phyloP scores from a whole-genome alignment of 2,329 filamentous ascomycete species.

The Xylariaceae sp. region DNA sequence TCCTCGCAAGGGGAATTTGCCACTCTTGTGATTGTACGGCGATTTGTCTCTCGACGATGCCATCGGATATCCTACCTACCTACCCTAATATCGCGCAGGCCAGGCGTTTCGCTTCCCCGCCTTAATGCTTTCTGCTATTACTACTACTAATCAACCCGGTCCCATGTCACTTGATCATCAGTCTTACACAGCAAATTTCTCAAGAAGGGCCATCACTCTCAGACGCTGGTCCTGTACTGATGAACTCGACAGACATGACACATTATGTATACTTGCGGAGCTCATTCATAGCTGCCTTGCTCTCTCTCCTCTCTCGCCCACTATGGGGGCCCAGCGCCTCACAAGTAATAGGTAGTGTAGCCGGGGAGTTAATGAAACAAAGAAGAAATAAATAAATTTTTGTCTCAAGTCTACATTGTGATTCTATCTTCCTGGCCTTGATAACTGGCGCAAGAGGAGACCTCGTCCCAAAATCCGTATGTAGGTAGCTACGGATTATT shows the following conservation, averaged over 20 bases:
- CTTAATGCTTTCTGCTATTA: neutral
- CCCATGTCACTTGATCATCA: constrained; percentile 6
- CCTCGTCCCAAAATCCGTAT: neutral
- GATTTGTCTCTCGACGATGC: no score
- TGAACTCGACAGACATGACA: constrained; percentile 2
- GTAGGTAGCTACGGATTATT: neutral
- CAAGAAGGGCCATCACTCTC: constrained; percentile 1
- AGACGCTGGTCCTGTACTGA: constrained; percentile 5
- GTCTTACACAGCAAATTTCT: constrained; percentile 7
- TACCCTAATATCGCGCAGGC: neutral
- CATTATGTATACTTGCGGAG: neutral
- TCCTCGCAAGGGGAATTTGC: neutral
- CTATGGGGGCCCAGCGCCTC: neutral
- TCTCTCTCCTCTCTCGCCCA: neutral
- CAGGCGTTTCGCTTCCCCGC: neutral
- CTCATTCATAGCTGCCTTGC: neutral
- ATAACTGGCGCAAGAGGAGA: neutral
- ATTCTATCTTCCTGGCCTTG: no score
- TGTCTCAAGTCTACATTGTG: no score
- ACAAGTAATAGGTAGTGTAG: neutral
- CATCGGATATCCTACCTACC: neutral
- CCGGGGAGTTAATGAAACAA: neutral
- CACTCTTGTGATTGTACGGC: neutral
- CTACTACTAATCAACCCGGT: neutral
- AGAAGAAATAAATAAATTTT: neutral